Evolutionary conservation across 2,329 filamentous ascomycete genomes (phyloP).

Genomic region (Cadophora malorum): DNA sequence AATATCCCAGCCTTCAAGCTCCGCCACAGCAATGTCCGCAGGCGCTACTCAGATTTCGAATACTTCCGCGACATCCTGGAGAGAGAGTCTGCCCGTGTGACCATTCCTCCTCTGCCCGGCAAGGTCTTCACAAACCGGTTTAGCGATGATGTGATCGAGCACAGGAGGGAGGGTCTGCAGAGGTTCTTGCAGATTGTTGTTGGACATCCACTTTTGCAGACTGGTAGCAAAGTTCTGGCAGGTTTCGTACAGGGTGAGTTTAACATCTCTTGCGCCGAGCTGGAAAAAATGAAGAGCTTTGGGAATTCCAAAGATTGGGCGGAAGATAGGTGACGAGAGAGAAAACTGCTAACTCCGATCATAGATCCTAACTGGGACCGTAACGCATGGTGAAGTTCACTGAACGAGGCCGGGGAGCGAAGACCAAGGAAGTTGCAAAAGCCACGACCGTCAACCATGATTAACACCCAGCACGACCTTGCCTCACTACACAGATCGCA

Average conservation of each 20-base stretch:
- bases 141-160: constrained; percentile 97
- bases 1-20: constrained; percentile 99
- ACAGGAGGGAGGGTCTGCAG: constrained; percentile 87
- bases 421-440: constrained; percentile 54
- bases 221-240: constrained; percentile 93
- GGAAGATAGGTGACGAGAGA: not conserved
- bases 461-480: constrained; percentile 37
- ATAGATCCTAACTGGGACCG: constrained; percentile 88
- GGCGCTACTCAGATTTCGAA: constrained; percentile 97
- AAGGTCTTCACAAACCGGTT: constrained; percentile 99
- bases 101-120: constrained; percentile 92
- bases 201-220: constrained; percentile 94
- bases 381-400: constrained; percentile 75
- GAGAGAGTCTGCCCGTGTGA: constrained; percentile 91
- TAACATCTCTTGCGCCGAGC: constrained; percentile 12
- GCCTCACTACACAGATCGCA: constrained; percentile 36
- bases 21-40: constrained; percentile 83
- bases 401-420: constrained; percentile 37
- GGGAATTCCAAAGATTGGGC: no score
- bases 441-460: constrained; percentile 43
- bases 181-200: constrained; percentile 98
- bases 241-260: constrained; percentile 91
- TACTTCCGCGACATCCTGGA: constrained; percentile 98
- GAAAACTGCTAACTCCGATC: constrained; percentile 30
- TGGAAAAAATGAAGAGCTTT: not conserved